Percentiles rank a stretch among this genome's conserved stretches.
These are phyloP conservation scores for Platanus orientalis DNA, from an alignment of 164 flowering plant genomes.

Conservation along the genomic window DNA sequence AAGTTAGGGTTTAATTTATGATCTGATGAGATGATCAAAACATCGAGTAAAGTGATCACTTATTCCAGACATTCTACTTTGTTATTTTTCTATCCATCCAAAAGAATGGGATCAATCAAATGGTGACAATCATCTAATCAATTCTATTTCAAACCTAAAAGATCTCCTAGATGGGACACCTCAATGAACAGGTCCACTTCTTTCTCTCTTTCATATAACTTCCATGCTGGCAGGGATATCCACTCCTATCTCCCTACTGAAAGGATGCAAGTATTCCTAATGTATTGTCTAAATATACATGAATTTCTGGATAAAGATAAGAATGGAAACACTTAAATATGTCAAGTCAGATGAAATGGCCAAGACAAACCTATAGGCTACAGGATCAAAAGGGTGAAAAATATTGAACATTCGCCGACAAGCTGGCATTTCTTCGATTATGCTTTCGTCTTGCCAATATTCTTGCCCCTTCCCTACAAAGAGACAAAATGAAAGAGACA, in stretches of 20 bases:
- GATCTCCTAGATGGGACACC: background rate
- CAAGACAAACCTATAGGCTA: slow-evolving; percentile 75
- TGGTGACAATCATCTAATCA: too few species aligned
- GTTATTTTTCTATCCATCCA: too few species aligned
- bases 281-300: too few species aligned
- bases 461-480: slow-evolving; percentile 70
- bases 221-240: background rate
- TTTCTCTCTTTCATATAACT: background rate
- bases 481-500: background rate
- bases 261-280: background rate
- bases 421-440: slow-evolving; percentile 88
- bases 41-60: too few species aligned
- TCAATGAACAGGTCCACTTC: background rate
- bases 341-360: background rate
- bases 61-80: too few species aligned
- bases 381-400: slow-evolving; percentile 99
- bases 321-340: background rate
- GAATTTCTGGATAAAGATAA: too few species aligned
- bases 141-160: background rate
- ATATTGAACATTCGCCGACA: slow-evolving; percentile 88
- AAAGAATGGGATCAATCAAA: too few species aligned
- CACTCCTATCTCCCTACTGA: background rate
- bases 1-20: too few species aligned
- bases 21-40: too few species aligned
- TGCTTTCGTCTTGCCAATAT: slow-evolving; percentile 84